Evolutionary conservation across 2,329 filamentous ascomycete species (phyloP).

Genomic region (Aspergillus viridinutans): DNA sequence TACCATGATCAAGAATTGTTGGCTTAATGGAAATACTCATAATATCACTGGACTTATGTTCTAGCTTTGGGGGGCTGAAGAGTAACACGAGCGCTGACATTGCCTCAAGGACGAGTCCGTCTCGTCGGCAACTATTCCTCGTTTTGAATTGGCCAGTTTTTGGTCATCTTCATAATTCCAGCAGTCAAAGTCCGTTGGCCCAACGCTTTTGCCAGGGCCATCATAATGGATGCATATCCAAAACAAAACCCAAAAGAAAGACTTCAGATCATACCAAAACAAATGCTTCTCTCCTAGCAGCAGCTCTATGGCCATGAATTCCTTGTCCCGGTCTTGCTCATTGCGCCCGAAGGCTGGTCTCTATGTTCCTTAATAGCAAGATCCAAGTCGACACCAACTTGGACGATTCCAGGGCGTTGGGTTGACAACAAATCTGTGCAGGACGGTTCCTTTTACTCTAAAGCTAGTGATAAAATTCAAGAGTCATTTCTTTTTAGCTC

Average conservation of each 20-base stretch:
- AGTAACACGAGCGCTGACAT: slow-evolving; percentile 1
- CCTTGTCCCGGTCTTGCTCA: slow-evolving; percentile 42
- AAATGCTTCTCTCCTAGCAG: slow-evolving; percentile 42
- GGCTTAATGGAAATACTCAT: neutral
- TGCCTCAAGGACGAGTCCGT: neutral
- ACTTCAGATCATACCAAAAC: slow-evolving; percentile 49
- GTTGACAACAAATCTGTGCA: no score
- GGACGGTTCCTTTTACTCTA: no score
- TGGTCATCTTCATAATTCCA: slow-evolving; percentile 20
- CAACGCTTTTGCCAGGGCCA: slow-evolving; percentile 14
- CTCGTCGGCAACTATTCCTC: slow-evolving; percentile 9
- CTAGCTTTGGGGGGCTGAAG: slow-evolving; percentile 3
- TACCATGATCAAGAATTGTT: no score
- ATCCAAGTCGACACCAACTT: slow-evolving; percentile 24
- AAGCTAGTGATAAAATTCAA: no score
- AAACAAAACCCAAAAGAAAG: slow-evolving; percentile 46
- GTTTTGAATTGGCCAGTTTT: slow-evolving; percentile 13
- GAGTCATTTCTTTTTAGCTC: no score
- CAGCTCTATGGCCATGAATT: slow-evolving; percentile 46
- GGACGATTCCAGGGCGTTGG: no score
- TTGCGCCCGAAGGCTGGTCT: slow-evolving; percentile 35
- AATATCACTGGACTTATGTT: slow-evolving; percentile 3
- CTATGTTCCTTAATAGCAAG: slow-evolving; percentile 33
- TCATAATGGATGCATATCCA: slow-evolving; percentile 46
- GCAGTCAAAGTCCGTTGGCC: slow-evolving; percentile 11